phyloP scores from a whole-genome alignment of 2,329 filamentous ascomycete species.

The Trichoderma semiorbis region DNA sequence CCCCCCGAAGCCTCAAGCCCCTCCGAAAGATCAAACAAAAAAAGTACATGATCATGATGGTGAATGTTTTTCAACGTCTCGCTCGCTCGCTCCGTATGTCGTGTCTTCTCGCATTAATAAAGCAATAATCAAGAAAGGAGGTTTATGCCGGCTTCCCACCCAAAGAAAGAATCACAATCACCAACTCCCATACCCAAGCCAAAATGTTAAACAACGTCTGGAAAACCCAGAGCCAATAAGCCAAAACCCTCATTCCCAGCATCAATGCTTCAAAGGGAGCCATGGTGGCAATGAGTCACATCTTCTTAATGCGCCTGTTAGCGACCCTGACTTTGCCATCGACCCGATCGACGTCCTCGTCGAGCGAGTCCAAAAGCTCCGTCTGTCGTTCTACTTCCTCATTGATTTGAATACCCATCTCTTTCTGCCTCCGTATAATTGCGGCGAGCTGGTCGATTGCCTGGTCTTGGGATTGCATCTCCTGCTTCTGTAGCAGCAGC shows the following conservation, averaged over 20 bases:
- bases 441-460: constrained; percentile 66
- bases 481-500: constrained; percentile 67
- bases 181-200: constrained; percentile 29
- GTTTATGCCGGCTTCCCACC: constrained; percentile 14
- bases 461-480: constrained; percentile 72
- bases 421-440: constrained; percentile 68
- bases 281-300: constrained; percentile 42
- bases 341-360: constrained; percentile 63
- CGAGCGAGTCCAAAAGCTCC: constrained; percentile 63
- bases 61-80: background rate
- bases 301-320: constrained; percentile 68
- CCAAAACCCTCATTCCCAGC: constrained; percentile 28
- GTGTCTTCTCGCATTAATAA: background rate
- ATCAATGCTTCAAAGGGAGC: constrained; percentile 29
- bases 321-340: constrained; percentile 68
- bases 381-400: constrained; percentile 70
- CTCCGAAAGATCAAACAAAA: background rate
- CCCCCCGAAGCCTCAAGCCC: background rate
- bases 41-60: background rate
- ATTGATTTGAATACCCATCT: constrained; percentile 74
- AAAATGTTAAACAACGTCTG: constrained; percentile 25
- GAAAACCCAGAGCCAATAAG: constrained; percentile 32
- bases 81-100: constrained; percentile 3
- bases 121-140: background rate
- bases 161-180: constrained; percentile 27